Base-by-base conservation (phyloP, 139 green algal genomes). In the Chlamydomonas sp. region DNA sequence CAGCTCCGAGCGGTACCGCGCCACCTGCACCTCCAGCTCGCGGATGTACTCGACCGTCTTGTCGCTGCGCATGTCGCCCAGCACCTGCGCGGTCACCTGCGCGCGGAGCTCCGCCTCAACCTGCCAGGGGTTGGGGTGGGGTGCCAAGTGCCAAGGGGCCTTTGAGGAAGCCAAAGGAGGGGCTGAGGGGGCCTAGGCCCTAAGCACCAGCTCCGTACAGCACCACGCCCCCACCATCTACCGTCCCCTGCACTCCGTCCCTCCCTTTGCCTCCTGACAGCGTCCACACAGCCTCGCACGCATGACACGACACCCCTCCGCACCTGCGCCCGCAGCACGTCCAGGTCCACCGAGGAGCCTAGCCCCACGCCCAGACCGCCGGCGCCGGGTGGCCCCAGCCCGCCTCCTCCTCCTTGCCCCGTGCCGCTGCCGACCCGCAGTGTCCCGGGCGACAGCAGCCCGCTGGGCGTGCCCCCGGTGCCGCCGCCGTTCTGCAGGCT, bases 41-140 rank as follows among this genome's bases (percentile, higher is more conserved):
- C 89, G 74, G 66, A 94, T 94, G 89, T 94, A 94, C 79, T 94
- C 61, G 59, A 94, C 78, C 0, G 90, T 93, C 77, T 90, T 79
- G 18, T 93, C 82, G 10, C 66, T 83, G 18, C 61, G 9, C 71
- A 93, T 79, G 57, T 92, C 90, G 15, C 68, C 59, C 77, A 92
- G 59, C 77, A 93, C 79, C 83, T 91, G 85, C 0, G 75, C 73
- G 17, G 80, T 90, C 66, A 92, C 87, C 69, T 74, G 49, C 14
- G 79, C 88, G 79, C 74, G 81, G 6, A 89, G 79, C 80, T 86
- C 85, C 9, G 88, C 81, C 88, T 91, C 90, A 60, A 86, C 84
- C 81, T 91, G 79, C 4, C 4, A 8, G n/a, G n/a, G n/a, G n/a
- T n/a, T n/a, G n/a, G n/a, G n/a, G n/a, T n/a, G n/a, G n/a, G n/a